Conservation (phyloP, 1,139 yeast genomes). For the Lodderomyces elongisporus region DNA sequence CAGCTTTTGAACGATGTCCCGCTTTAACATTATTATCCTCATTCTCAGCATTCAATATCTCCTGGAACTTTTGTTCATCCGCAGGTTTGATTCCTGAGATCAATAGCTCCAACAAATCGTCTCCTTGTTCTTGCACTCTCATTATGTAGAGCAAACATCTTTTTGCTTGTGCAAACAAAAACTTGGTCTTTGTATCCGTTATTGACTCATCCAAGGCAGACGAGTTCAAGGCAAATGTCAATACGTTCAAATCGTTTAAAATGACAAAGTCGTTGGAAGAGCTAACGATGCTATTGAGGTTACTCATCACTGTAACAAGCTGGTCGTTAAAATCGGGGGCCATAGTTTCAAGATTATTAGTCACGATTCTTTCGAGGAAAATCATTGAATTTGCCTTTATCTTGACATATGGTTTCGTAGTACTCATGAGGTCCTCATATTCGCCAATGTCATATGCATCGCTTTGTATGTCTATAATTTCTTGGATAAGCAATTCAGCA, state of each 20-base stretch:
- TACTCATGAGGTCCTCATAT: slow-evolving; percentile 68
- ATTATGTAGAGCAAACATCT: slow-evolving; percentile 75
- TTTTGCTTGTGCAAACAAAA: slow-evolving; percentile 73
- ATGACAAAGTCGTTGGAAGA: slow-evolving; percentile 38
- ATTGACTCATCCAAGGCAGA: slow-evolving; percentile 43
- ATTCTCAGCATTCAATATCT: slow-evolving; percentile 49
- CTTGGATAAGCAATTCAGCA: slow-evolving; percentile 39
- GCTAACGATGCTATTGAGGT: slow-evolving; percentile 30
- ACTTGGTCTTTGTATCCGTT: slow-evolving; percentile 42
- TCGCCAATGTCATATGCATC: slow-evolving; percentile 56
- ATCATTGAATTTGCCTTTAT: slow-evolving; percentile 64
- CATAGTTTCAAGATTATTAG: slow-evolving; percentile 46
- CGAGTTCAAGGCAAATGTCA: slow-evolving; percentile 45
- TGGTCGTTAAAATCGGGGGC: slow-evolving; percentile 47
- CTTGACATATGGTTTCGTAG: slow-evolving; percentile 58
- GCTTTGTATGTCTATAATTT: slow-evolving; percentile 48
- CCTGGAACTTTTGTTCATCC: slow-evolving; percentile 61
- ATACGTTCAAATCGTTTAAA: slow-evolving; percentile 36
- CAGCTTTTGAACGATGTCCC: slow-evolving; percentile 35
- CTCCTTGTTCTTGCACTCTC: slow-evolving; percentile 74
- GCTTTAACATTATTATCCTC: slow-evolving; percentile 16
- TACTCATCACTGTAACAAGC: slow-evolving; percentile 37
- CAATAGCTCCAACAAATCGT: slow-evolving; percentile 66
- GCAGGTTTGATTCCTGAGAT: slow-evolving; percentile 64
- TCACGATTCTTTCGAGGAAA: slow-evolving; percentile 53